Percentiles rank a stretch among this genome's conserved stretches.
These are phyloP conservation scores for Acrasis kona DNA, from an alignment of 78 protist species.

Conservation along the genomic window DNA sequence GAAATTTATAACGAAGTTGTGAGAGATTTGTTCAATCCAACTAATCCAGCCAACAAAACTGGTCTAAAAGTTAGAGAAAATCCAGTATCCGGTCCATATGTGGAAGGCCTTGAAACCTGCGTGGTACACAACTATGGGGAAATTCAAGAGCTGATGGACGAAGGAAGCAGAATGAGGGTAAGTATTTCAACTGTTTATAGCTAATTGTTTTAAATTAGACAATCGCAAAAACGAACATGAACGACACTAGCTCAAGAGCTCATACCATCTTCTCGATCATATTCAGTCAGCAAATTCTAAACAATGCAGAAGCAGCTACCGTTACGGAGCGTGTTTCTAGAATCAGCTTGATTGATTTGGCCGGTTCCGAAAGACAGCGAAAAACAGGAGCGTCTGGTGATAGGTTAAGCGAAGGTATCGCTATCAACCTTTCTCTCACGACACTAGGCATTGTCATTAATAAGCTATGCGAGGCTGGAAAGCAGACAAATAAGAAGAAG, in stretches of 20 bases:
- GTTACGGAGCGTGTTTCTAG: too few species aligned
- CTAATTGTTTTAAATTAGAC: too few species aligned
- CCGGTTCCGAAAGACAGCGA: slow-evolving; percentile 54
- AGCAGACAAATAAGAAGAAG: too few species aligned
- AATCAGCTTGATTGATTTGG: slow-evolving; percentile 55
- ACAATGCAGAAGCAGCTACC: too few species aligned
- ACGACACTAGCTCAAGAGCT: slow-evolving; percentile 52
- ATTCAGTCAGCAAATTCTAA: slow-evolving; percentile 16
- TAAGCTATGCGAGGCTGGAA: too few species aligned
- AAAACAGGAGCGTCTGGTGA: slow-evolving; percentile 77
- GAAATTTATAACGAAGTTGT: slow-evolving; percentile 47
- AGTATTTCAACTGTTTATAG: neutral
- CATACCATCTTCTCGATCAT: slow-evolving; percentile 50
- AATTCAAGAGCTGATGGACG: neutral
- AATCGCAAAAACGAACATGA: slow-evolving; percentile 65
- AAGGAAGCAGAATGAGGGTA: slow-evolving; percentile 8
- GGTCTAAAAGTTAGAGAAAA: slow-evolving; percentile 11
- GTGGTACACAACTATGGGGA: neutral
- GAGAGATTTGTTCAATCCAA: slow-evolving; percentile 30
- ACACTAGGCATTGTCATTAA: slow-evolving; percentile 68
- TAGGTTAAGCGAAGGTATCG: slow-evolving; percentile 55
- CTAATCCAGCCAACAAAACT: neutral
- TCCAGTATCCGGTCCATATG: slow-evolving; percentile 7
- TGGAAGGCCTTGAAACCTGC: neutral
- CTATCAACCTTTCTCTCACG: slow-evolving; percentile 71